These are phyloP conservation scores for Cyclostephanos tholiformis DNA, from an alignment of 108 stramenopile genomes.

Conservation along the genomic window DNA sequence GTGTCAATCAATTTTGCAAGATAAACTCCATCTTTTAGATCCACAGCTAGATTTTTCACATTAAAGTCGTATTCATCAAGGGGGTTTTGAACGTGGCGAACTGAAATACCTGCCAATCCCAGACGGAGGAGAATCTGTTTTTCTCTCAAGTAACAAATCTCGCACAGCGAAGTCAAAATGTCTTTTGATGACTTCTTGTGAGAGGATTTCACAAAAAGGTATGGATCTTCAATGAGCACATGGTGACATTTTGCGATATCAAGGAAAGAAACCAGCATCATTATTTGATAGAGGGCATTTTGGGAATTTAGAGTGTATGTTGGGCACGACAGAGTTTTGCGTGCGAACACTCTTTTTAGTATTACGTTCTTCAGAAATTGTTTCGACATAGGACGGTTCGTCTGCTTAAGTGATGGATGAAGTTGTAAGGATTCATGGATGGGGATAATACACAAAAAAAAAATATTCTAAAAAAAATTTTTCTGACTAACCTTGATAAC, in stretches of 20 bases:
- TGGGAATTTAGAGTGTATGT: constrained; percentile 65
- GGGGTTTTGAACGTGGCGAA: constrained; percentile 78
- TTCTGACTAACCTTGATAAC: constrained; percentile 3
- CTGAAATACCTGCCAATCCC: constrained; percentile 68
- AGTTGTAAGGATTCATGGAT: not conserved
- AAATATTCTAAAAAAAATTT: too few relatives aligned
- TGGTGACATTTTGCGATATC: constrained; percentile 72
- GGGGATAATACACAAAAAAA: not conserved
- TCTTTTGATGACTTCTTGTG: constrained; percentile 86
- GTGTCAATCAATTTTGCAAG: constrained; percentile 84
- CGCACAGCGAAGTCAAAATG: constrained; percentile 74
- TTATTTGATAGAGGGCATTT: constrained; percentile 66
- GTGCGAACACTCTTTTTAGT: constrained; percentile 65
- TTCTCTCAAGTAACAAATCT: constrained; percentile 77
- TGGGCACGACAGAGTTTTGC: constrained; percentile 80
- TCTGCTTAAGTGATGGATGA: constrained; percentile 5
- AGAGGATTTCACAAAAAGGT: constrained; percentile 62
- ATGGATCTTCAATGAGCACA: constrained; percentile 64
- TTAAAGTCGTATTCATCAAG: constrained; percentile 91
- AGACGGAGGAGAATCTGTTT: constrained; percentile 90
- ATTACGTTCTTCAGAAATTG: constrained; percentile 61
- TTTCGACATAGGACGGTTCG: constrained; percentile 45
- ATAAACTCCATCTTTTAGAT: constrained; percentile 94
- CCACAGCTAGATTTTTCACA: constrained; percentile 81
- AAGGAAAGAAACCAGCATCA: constrained; percentile 83